Base-by-base conservation (phyloP, 2,329 filamentous ascomycete species). In the Zalaria obscura region DNA sequence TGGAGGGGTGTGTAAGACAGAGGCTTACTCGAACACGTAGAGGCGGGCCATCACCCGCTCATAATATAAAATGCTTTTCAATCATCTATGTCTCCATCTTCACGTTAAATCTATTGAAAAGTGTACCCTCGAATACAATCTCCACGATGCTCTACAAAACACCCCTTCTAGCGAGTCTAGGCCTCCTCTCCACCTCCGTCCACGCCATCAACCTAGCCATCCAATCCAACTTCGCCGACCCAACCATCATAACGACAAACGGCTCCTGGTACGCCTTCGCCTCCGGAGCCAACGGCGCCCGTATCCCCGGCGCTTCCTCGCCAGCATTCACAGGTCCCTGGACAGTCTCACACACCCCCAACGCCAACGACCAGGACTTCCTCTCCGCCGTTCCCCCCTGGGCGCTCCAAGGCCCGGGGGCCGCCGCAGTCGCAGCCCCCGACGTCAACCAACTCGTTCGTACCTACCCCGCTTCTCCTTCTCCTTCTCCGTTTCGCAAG, bases 241-340 rank as follows among this genome's bases (percentile, higher is more conserved):
- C 74, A 5, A 57, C 64, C 8, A 63, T 78, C 38, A 50, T 78
- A 37, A 55, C 68, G 49, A 64, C 56, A 3, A 62, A 70, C 46
- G 67, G 64, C 5, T 62, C 57, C 2, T 78, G 69, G 65, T 75
- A 78, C 48, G 69, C 75, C 5, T 79, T 77, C 53, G 73, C 52
- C 11, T 55, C 52, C 2, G 63, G 63, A 39, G 67, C 67, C 42
- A 68, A 62, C 37, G 59, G 64, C 18, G 61, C 53, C 27, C 48
- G 72, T 42, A 62, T 79, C 5, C 75, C 76, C 48, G 63, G 72
- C 3, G 75, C 76, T 2, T 61, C 51, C 2, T 71, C 71, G 2
- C 46, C 57, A 1, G 64, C 69, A 37, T 68, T 75, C 38, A 53
- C 18, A 18, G 18, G 59, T 7, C 64, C 63, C 3, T 66, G 69